These are phyloP conservation scores for Ustilago lituana DNA, from an alignment of 1,284 basidiomycete genomes.

Conservation along the genomic window DNA sequence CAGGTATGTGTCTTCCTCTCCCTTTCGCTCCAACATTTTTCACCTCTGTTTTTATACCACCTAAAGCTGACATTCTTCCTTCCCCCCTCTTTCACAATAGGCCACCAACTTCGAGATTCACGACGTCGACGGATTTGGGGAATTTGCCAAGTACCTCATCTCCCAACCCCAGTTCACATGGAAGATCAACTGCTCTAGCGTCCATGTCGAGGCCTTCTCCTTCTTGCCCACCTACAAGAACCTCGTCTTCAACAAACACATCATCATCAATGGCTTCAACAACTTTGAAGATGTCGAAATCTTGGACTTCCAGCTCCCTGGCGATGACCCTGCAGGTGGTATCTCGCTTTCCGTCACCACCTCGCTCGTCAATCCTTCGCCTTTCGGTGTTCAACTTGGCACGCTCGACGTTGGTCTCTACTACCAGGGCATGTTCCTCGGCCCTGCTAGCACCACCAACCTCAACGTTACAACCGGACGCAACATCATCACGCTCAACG, in stretches of 20 bases:
- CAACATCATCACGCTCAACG: slow-evolving; percentile 75
- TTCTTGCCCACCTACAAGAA: slow-evolving; percentile 62
- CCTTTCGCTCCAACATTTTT: not conserved
- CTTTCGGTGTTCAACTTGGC: slow-evolving; percentile 78
- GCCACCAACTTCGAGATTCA: slow-evolving; percentile 65
- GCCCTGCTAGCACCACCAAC: slow-evolving; percentile 70
- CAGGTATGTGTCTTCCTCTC: slow-evolving; percentile 46
- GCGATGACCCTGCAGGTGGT: slow-evolving; percentile 76
- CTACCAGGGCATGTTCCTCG: slow-evolving; percentile 75
- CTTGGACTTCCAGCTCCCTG: slow-evolving; percentile 77
- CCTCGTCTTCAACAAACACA: slow-evolving; percentile 53
- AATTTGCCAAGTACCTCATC: slow-evolving; percentile 71
- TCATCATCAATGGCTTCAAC: slow-evolving; percentile 73
- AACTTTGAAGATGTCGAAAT: slow-evolving; percentile 75
- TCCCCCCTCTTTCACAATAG: slow-evolving; percentile 10
- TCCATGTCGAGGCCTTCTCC: slow-evolving; percentile 75
- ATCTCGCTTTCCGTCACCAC: slow-evolving; percentile 76
- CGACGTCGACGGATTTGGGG: slow-evolving; percentile 61
- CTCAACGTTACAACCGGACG: slow-evolving; percentile 68
- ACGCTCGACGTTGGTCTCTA: slow-evolving; percentile 76
- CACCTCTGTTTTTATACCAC: not conserved
- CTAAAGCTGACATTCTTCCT: slow-evolving; percentile 1
- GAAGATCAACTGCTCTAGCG: slow-evolving; percentile 73
- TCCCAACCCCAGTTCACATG: slow-evolving; percentile 78
- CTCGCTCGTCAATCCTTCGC: slow-evolving; percentile 76